These are phyloP conservation scores for Circinella minor DNA, from an alignment of 371 early-diverging fungal species.

Conservation along the genomic window DNA sequence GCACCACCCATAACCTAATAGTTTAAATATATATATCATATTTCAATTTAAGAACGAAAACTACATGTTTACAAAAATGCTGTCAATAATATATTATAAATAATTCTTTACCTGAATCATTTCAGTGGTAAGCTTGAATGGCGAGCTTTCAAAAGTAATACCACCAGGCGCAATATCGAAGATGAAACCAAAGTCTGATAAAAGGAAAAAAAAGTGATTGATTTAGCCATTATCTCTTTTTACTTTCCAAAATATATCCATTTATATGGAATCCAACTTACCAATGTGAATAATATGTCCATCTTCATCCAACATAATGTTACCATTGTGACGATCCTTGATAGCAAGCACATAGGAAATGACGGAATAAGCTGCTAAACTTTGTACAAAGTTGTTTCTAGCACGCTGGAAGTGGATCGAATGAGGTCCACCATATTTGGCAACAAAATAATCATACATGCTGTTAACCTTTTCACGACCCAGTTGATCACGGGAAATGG, in stretches of 20 bases:
- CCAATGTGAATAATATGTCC: constrained; percentile 99
- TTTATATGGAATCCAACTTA: constrained; percentile 26
- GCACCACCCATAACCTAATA: constrained; percentile 88
- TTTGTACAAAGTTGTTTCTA: constrained; percentile 94
- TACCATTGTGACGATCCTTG: constrained; percentile 99
- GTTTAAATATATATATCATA: too few relatives aligned
- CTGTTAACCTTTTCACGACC: constrained; percentile 99
- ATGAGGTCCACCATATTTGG: constrained; percentile 93
- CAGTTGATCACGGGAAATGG: constrained; percentile 98
- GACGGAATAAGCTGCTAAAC: constrained; percentile 97
- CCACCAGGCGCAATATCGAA: constrained; percentile 99
- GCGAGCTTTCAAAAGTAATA: constrained; percentile 95
- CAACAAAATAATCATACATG: constrained; percentile 94
- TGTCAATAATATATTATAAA: too few relatives aligned
- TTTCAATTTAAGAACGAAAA: too few relatives aligned
- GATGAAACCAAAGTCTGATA: constrained; percentile 98
- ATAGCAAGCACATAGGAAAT: constrained; percentile 96
- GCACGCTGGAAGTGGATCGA: constrained; percentile 93
- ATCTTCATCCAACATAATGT: constrained; percentile 98
- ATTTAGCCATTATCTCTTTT: background rate
- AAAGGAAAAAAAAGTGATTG: background rate
- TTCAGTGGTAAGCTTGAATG: constrained; percentile 98
- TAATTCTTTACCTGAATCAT: constrained; percentile 72
- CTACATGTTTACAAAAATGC: too few relatives aligned
- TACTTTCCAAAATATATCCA: background rate